Evolutionary conservation across 768 basidiomycete genomes (phyloP), one percentile per base, ranked within the genome.

Genomic region (Mycena amicta): DNA sequence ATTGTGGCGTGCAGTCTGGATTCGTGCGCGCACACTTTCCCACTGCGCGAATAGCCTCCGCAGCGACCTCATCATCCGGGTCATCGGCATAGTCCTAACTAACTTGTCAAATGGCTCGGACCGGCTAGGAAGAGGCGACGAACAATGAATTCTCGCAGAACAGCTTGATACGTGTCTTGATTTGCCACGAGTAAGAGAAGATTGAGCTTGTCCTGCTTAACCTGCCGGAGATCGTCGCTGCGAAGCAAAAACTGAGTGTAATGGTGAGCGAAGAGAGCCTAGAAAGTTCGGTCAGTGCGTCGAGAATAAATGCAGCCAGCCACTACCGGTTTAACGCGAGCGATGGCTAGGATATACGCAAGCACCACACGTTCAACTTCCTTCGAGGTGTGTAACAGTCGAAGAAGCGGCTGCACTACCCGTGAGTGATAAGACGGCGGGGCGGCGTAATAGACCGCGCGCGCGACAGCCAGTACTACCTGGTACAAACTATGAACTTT

Each of bases 81-180:
- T 92, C 91, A n/a, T 91, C 87, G 1, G 88, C 82, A 66, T 89
- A 95, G 59, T 91, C 87, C 94, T 97, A 60, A 37, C n/a, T n/a
- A n/a, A n/a, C n/a, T n/a, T n/a, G n/a, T n/a, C n/a, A n/a, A n/a
- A n/a, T n/a, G n/a, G n/a, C n/a, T n/a, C n/a, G n/a, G n/a, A n/a
- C n/a, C n/a, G n/a, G n/a, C 33, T 33, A 52, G 51, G 37, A 49
- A 51, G 16, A 18, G 22, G 30, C 8, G 15, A 77, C 89, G 56
- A 56, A 96, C 95, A 60, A 90, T 85, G 63, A 97, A 87, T 68
- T 99, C 97, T 23, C 87, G 79, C 61, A 98, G 74, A 11, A 96
- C 80, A 0, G 80, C 75, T 40, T 85, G 80, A 55, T 88, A 85
- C 63, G 88, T 95, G 37, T 90, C 87, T 27, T 72, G 62, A 25